Conservation (phyloP, 495 filamentous ascomycete species). For the Glutinoglossum americanum region DNA sequence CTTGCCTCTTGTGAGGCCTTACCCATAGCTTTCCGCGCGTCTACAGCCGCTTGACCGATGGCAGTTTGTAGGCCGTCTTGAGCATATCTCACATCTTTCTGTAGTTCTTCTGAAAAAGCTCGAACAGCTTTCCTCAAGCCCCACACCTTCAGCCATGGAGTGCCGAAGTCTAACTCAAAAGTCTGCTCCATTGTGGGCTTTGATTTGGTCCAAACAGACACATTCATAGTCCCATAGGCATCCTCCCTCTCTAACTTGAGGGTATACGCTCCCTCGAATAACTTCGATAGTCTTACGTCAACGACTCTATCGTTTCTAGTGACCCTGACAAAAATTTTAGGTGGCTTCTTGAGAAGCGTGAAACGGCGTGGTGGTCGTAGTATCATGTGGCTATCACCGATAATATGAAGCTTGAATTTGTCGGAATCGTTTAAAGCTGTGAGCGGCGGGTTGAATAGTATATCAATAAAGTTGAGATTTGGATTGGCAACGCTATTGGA, state of each 20-base stretch:
- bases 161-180: slow-evolving; percentile 36
- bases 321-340: slow-evolving; percentile 30
- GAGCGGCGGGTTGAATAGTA: neutral
- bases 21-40: neutral
- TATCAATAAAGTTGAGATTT: neutral
- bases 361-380: slow-evolving; percentile 33
- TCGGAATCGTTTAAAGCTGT: neutral
- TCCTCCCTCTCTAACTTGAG: slow-evolving; percentile 34
- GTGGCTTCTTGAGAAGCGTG: slow-evolving; percentile 24
- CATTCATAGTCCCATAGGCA: slow-evolving; percentile 33
- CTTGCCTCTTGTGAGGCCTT: neutral
- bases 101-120: neutral
- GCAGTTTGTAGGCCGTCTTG: neutral
- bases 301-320: slow-evolving; percentile 22
- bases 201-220: slow-evolving; percentile 30
- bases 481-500: neutral
- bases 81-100: neutral
- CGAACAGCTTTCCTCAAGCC: slow-evolving; percentile 31
- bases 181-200: slow-evolving; percentile 31
- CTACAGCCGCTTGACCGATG: neutral
- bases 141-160: slow-evolving; percentile 35
- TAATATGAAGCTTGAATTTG: slow-evolving; percentile 35
- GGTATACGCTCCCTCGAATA: slow-evolving; percentile 37
- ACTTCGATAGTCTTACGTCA: slow-evolving; percentile 25
- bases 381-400: slow-evolving; percentile 38